These are phyloP conservation scores for Heliamphora exappendiculata DNA, from an alignment of 148 eudicot genomes.

Conservation along the genomic window DNA sequence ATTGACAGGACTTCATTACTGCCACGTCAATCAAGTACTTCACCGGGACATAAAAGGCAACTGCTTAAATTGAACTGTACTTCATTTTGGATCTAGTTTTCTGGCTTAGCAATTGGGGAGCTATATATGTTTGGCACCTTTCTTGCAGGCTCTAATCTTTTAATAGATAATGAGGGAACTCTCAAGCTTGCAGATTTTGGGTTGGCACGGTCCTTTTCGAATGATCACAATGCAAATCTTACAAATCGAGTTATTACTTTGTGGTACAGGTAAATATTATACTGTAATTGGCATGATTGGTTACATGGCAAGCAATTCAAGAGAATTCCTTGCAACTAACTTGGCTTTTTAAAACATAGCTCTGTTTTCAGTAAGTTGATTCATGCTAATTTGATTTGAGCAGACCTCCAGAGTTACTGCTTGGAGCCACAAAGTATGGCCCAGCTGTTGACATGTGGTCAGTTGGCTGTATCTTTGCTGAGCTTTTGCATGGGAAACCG, in stretches of 20 bases:
- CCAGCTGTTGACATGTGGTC: constrained; percentile 75
- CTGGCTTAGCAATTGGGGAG: background rate
- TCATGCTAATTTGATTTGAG: constrained; percentile 24
- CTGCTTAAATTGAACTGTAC: background rate
- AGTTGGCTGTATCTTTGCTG: constrained; percentile 59
- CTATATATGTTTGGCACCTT: background rate
- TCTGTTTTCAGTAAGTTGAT: constrained; percentile 13
- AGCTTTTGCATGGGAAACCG: constrained; percentile 67
- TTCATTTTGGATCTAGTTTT: background rate
- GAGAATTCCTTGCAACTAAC: background rate
- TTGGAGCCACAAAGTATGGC: constrained; percentile 57
- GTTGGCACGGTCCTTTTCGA: constrained; percentile 47
- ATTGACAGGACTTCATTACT: constrained; percentile 68
- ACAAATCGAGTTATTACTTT: constrained; percentile 59
- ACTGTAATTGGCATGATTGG: background rate
- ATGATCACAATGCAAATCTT: constrained; percentile 48
- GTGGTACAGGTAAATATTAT: constrained; percentile 44
- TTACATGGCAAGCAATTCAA: background rate
- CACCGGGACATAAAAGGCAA: constrained; percentile 80
- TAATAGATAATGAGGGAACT: constrained; percentile 75
- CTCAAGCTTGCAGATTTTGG: constrained; percentile 89
- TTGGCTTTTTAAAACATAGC: background rate
- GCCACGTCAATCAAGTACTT: constrained; percentile 75
- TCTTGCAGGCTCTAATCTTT: constrained; percentile 65
- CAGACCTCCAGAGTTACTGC: constrained; percentile 78